Base-by-base conservation (phyloP, 805 yeast genomes). In the Wickerhamomyces rabaulensis region DNA sequence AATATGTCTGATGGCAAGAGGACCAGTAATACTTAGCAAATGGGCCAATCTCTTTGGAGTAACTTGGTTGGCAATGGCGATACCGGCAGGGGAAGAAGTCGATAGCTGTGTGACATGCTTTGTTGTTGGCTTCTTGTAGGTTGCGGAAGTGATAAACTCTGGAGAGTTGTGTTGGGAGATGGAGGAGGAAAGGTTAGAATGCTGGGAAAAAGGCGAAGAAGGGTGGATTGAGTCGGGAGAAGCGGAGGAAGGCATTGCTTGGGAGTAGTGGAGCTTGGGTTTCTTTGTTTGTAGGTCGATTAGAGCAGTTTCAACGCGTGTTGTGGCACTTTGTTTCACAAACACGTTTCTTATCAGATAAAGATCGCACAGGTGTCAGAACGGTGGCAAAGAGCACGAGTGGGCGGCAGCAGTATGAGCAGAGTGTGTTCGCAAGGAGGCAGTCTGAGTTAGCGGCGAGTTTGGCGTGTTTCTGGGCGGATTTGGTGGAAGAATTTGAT, bases 1-100 rank as follows among this genome's bases (percentile, higher is more conserved):
- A 53, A 91, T 84, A 64, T 87, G 91, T 52, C 97, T 80, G 51
- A 91, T 91, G 9, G 97, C 95, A 53, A 89, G 67, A 2, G 97
- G 97, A 7, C 97, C 97, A 52, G 86, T 86, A 33, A 76, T 65
- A 38, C 80, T 66, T 46, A 90, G 71, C 44, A 91, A 66, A 29
- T 75, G 75, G 20, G 95, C 87, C 47, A 90, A 69, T 56, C 88
- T 76, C 43, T 82, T 78, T 7, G 96, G 86, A 0, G 96, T 89
- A 23, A 90, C 90, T 55, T 84, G 79, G 41, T 85, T 76, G 3
- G 96, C 96, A 9, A 94, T 94, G 9, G 89, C 91, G 42, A 88
- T 76, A 1, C 95, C 96, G 49, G 82, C 87, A 0, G 96, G 95
- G 6, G 94, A 84, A 36, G 91, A 83, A 0, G 96, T 88, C 6